Percentiles rank a stretch among this genome's conserved stretches.
These are phyloP conservation scores for Arctium minus DNA, from an alignment of 129 eudicot species.

Conservation along the genomic window DNA sequence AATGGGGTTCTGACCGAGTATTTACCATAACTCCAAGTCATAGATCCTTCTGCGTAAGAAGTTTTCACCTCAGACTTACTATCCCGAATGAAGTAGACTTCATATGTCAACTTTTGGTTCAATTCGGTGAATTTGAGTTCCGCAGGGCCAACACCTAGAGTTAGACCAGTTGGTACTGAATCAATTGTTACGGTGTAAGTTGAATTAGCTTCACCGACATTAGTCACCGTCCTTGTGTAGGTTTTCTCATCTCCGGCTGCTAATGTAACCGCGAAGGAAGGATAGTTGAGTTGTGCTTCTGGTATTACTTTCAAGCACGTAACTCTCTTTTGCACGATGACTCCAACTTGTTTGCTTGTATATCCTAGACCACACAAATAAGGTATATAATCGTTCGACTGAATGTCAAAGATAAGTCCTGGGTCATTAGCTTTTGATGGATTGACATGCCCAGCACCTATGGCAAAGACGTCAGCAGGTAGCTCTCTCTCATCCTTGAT, in stretches of 20 bases:
- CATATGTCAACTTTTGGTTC: slow-evolving; percentile 20
- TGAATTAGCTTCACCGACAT: slow-evolving; percentile 28
- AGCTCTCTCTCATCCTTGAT: slow-evolving; percentile 29
- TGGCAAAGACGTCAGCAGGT: slow-evolving; percentile 28
- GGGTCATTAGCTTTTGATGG: slow-evolving; percentile 32
- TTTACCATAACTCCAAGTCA: slow-evolving; percentile 24
- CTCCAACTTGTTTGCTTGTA: slow-evolving; percentile 26
- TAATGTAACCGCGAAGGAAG: slow-evolving; percentile 33
- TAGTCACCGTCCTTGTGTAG: slow-evolving; percentile 26
- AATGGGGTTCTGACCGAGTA: slow-evolving; percentile 35
- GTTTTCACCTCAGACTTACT: not conserved
- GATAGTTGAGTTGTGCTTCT: slow-evolving; percentile 34
- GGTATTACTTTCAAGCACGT: slow-evolving; percentile 24
- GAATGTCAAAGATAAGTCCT: slow-evolving; percentile 36
- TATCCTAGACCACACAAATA: slow-evolving; percentile 35
- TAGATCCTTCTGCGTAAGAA: slow-evolving; percentile 20
- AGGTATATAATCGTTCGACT: slow-evolving; percentile 28
- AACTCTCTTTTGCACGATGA: slow-evolving; percentile 23
- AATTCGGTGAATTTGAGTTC: slow-evolving; percentile 6
- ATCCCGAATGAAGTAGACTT: slow-evolving; percentile 1
- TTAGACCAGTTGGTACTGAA: slow-evolving; percentile 18
- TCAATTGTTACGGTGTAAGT: not conserved
- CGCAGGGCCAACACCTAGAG: not conserved
- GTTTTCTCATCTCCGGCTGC: not conserved
- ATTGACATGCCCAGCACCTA: slow-evolving; percentile 37